Percentiles rank a stretch among this genome's conserved stretches.
Conservation (phyloP, 805 yeast species). For the Candida ulmi region DNA sequence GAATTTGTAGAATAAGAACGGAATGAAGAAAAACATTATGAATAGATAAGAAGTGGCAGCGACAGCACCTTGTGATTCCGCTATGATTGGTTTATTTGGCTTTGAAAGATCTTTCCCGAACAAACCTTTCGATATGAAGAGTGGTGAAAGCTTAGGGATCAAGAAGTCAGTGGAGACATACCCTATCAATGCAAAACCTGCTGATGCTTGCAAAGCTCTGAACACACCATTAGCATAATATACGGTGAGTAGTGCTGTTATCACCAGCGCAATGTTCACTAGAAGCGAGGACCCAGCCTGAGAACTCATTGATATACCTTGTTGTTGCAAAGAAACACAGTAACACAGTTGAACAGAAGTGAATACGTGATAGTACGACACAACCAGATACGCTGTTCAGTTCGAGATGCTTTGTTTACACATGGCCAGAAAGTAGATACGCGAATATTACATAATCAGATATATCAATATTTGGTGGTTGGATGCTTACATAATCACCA, state of each 20-base stretch:
- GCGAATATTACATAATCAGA: no score
- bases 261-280: slow-evolving; percentile 1
- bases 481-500: background rate
- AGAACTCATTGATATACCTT: no score
- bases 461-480: no score
- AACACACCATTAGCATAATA: slow-evolving; percentile 18
- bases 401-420: no score
- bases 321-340: no score
- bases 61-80: slow-evolving; percentile 92
- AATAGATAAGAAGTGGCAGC: slow-evolving; percentile 77
- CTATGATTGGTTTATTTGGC: slow-evolving; percentile 62
- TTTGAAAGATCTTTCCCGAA: slow-evolving; percentile 82
- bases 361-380: no score
- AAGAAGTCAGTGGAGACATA: slow-evolving; percentile 51
- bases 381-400: no score
- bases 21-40: slow-evolving; percentile 78
- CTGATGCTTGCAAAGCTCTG: slow-evolving; percentile 35
- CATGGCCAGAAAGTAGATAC: no score
- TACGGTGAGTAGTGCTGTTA: slow-evolving; percentile 11
- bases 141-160: slow-evolving; percentile 62
- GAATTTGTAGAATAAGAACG: slow-evolving; percentile 78
- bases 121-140: slow-evolving; percentile 75
- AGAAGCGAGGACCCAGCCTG: background rate
- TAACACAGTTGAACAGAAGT: no score
- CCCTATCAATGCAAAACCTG: slow-evolving; percentile 66